phyloP scores from a whole-genome alignment of 2,329 filamentous ascomycete genomes.

The Ophiocordyceps australis region DNA sequence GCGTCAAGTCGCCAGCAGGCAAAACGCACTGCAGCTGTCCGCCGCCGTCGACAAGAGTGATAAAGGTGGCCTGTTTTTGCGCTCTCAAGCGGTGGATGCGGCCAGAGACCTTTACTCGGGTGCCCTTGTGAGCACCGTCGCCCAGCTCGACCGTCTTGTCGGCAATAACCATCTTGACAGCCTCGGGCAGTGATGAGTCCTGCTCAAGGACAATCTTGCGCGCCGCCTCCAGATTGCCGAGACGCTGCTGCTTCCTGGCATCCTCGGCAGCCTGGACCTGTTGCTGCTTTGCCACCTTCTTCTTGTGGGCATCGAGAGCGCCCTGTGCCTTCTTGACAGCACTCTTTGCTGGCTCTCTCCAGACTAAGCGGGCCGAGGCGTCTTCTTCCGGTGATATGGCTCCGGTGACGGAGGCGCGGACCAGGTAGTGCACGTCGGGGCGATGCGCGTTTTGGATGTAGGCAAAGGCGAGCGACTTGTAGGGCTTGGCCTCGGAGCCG shows the following conservation, averaged over 20 bases:
- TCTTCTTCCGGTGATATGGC: constrained; percentile 44
- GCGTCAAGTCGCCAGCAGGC: constrained; percentile 52
- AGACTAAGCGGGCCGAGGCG: constrained; percentile 43
- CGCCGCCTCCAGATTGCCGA: constrained; percentile 49
- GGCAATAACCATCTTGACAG: constrained; percentile 59
- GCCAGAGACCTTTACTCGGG: constrained; percentile 62
- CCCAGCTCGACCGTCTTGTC: constrained; percentile 15
- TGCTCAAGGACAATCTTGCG: constrained; percentile 57
- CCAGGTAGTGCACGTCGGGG: constrained; percentile 43
- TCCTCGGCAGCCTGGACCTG: constrained; percentile 54
- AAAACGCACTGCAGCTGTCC: constrained; percentile 22
- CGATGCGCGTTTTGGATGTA: constrained; percentile 51
- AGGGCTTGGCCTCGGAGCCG: constrained; percentile 57
- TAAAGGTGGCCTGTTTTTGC: constrained; percentile 74
- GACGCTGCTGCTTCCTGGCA: constrained; percentile 52
- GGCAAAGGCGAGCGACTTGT: constrained; percentile 64
- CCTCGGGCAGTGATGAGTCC: constrained; percentile 53
- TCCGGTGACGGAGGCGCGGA: constrained; percentile 47
- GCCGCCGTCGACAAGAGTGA: constrained; percentile 74
- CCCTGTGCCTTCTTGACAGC: constrained; percentile 72
- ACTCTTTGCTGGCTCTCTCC: constrained; percentile 70
- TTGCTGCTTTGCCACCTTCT: constrained; percentile 33
- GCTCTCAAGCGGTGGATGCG: constrained; percentile 64
- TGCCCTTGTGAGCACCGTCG: constrained; percentile 37
- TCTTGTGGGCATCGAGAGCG: constrained; percentile 58